phyloP scores from a whole-genome alignment of 225 moss, liverwort and hornwort species.

The Marchantia polymorpha region DNA sequence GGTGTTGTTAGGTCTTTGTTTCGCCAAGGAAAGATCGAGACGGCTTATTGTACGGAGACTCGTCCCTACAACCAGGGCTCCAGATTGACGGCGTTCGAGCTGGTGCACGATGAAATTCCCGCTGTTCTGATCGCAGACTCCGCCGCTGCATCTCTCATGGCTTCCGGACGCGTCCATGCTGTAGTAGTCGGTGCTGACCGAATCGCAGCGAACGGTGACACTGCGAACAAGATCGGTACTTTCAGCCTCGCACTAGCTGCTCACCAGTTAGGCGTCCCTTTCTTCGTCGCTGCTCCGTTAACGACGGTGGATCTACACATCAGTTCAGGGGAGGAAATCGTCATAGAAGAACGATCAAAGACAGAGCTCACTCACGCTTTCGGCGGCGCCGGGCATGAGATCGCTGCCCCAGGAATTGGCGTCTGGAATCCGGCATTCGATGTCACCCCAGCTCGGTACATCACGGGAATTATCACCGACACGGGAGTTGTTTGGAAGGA shows the following conservation, averaged over 20 bases:
- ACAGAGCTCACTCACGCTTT: conserved; percentile 78
- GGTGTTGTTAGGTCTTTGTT: conserved; percentile 83
- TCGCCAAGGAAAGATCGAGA: conserved; percentile 70
- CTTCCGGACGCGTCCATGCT: conserved; percentile 68
- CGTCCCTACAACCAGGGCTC: conserved; percentile 97
- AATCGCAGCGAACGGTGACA: conserved; percentile 81
- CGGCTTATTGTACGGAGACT: conserved; percentile 82
- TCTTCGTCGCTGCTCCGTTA: conserved; percentile 83
- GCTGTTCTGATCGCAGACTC: conserved; percentile 82
- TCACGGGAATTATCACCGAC: conserved; percentile 78
- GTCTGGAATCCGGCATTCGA: conserved; percentile 99
- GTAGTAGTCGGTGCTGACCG: conserved; percentile 94
- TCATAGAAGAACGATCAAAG: conserved; percentile 79
- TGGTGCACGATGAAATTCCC: conserved; percentile 83
- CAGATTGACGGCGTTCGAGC: conserved; percentile 77
- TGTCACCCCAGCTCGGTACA: conserved; percentile 70
- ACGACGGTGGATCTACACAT: conserved; percentile 68
- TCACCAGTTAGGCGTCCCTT: conserved; percentile 62
- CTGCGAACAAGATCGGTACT: conserved; percentile 95
- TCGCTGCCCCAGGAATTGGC: conserved; percentile 70
- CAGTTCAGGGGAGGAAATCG: conserved; percentile 64
- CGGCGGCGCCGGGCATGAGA: conserved; percentile 65
- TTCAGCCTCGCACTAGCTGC: conserved; percentile 75
- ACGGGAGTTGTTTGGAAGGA: conserved; percentile 68
- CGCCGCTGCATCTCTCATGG: conserved; percentile 68